Conservation (phyloP, 768 basidiomycete species). For the Mycena vulgaris region DNA sequence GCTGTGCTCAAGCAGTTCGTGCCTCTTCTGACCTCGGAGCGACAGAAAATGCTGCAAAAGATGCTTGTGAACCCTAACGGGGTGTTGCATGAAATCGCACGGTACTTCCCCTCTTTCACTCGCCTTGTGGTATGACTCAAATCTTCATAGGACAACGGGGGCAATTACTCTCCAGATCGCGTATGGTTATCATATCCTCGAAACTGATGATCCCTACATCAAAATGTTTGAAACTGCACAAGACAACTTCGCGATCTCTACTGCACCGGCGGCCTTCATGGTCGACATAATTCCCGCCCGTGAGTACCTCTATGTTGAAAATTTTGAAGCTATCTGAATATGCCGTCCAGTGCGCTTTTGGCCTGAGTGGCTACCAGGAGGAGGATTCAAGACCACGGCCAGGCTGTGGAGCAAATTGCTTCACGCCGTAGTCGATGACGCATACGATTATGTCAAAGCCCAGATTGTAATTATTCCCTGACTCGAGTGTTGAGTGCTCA, state of each 20-base stretch:
- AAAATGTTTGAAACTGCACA: conserved; percentile 5
- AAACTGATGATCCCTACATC: not conserved
- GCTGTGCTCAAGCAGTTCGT: conserved; percentile 4
- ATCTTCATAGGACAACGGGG: not conserved
- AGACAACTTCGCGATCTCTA: no score
- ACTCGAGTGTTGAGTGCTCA: not conserved
- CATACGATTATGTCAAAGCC: not conserved
- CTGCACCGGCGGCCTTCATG: conserved; percentile 8
- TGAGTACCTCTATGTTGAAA: not conserved
- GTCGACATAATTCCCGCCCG: conserved; percentile 18
- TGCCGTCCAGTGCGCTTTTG: conserved; percentile 6
- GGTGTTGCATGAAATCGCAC: not conserved
- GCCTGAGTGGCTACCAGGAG: conserved; percentile 18
- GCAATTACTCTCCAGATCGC: conserved; percentile 21
- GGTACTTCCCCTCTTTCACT: not conserved
- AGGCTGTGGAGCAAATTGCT: conserved; percentile 1
- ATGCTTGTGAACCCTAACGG: not conserved
- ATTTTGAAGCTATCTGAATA: not conserved
- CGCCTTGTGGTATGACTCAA: not conserved
- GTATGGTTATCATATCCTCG: conserved; percentile 18
- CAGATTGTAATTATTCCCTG: not conserved
- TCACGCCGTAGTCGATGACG: not conserved
- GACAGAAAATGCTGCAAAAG: not conserved
- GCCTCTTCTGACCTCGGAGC: conserved; percentile 7
- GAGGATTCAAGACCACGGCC: conserved; percentile 1